phyloP scores from a whole-genome alignment of 129 eudicot species.

The Pulicaria dysenterica region DNA sequence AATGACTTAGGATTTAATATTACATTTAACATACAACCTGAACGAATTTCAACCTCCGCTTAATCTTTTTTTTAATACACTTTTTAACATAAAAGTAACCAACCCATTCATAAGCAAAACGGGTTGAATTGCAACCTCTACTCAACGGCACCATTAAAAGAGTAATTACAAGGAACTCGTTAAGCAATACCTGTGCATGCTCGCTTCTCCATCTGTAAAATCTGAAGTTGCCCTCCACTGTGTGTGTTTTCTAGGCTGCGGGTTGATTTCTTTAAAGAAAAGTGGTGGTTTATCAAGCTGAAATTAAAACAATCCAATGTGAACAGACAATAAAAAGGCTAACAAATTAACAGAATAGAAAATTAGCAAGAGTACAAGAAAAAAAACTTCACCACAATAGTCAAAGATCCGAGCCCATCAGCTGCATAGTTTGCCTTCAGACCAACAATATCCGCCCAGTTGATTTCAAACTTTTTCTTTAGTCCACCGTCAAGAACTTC shows the following conservation, averaged over 20 bases:
- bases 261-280: slow-evolving; percentile 78
- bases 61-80: not conserved
- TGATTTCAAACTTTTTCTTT: slow-evolving; percentile 87
- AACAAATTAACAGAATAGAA: slow-evolving; percentile 6
- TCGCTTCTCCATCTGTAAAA: slow-evolving; percentile 84
- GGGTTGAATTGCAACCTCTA: not conserved
- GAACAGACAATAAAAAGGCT: not conserved
- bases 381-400: slow-evolving; percentile 55
- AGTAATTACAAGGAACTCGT: slow-evolving; percentile 4
- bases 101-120: not conserved
- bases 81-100: not conserved
- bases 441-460: slow-evolving; percentile 83
- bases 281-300: slow-evolving; percentile 77
- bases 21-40: not conserved
- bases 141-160: slow-evolving; percentile 5
- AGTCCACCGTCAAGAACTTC: slow-evolving; percentile 89
- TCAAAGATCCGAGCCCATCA: slow-evolving; percentile 65
- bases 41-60: not conserved
- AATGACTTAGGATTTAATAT: not conserved
- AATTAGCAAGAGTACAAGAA: slow-evolving; percentile 6
- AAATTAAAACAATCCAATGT: slow-evolving; percentile 13
- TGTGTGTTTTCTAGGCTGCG: slow-evolving; percentile 93
- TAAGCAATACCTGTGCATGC: slow-evolving; percentile 51
- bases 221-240: slow-evolving; percentile 78
- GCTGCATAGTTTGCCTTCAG: slow-evolving; percentile 63